A percentile compares a stretch with the other conserved stretches of the same genome.
Conservation (phyloP, 2,329 filamentous ascomycete species). For the Diaporthe ampelina region DNA sequence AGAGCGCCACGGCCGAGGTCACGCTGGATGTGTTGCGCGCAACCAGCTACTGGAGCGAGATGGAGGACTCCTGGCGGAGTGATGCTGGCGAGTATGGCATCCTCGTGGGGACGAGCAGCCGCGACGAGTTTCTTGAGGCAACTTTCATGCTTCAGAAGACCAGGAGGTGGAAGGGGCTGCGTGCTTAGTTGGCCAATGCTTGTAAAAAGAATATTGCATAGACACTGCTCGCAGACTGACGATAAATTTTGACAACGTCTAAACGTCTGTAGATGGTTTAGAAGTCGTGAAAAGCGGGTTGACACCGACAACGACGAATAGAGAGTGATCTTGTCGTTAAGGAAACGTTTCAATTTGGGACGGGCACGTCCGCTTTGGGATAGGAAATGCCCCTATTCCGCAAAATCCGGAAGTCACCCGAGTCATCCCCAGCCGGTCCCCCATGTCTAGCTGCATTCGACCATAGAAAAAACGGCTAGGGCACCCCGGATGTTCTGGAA, state of each 20-base stretch:
- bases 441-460: slow-evolving; percentile 28
- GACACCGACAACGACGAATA: neutral
- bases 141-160: neutral
- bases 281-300: neutral
- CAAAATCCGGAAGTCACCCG: slow-evolving; percentile 25
- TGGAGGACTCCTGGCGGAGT: slow-evolving; percentile 54
- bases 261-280: neutral
- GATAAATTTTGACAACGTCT: neutral
- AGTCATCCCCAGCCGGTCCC: slow-evolving; percentile 21
- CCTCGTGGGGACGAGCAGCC: slow-evolving; percentile 53
- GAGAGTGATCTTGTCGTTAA: neutral
- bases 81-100: slow-evolving; percentile 55
- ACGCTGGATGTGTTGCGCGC: slow-evolving; percentile 52
- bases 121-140: slow-evolving; percentile 35
- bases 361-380: slow-evolving; percentile 14
- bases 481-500: slow-evolving; percentile 29
- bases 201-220: neutral
- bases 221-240: neutral
- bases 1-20: slow-evolving; percentile 50
- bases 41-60: slow-evolving; percentile 58
- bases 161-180: slow-evolving; percentile 15
- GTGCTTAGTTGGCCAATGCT: neutral
- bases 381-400: slow-evolving; percentile 25
- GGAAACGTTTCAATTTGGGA: neutral
- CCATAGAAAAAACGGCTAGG: neutral